Conservation (phyloP, 768 basidiomycete species). For the Termitomyces eurrhizus region DNA sequence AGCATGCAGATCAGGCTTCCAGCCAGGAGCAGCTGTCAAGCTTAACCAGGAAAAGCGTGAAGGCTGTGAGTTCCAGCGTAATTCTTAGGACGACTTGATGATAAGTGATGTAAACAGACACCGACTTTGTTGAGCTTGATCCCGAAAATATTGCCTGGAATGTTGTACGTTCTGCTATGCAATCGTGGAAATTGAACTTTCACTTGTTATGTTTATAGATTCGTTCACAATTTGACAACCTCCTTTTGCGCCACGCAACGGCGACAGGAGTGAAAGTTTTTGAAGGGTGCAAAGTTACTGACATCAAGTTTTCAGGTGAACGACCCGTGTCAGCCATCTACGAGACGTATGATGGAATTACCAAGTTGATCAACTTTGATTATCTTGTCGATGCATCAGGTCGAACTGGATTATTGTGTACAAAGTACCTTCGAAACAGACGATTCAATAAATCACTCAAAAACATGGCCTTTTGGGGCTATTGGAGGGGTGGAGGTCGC, state of each 20-base stretch:
- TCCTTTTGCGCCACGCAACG: slow-evolving; percentile 53
- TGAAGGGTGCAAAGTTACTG: slow-evolving; percentile 41
- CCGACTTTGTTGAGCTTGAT: slow-evolving; percentile 53
- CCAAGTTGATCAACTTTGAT: slow-evolving; percentile 48
- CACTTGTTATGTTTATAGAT: slow-evolving; percentile 26
- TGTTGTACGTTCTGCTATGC: slow-evolving; percentile 35
- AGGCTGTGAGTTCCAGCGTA: slow-evolving; percentile 39
- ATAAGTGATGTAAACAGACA: slow-evolving; percentile 33
- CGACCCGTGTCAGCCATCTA: slow-evolving; percentile 4
- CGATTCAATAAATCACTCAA: slow-evolving; percentile 46
- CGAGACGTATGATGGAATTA: slow-evolving; percentile 15
- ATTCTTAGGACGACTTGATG: too few species aligned
- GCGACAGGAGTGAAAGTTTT: slow-evolving; percentile 44
- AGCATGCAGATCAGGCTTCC: slow-evolving; percentile 19
- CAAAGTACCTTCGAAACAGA: slow-evolving; percentile 54
- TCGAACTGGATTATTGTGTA: slow-evolving; percentile 54
- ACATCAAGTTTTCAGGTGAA: slow-evolving; percentile 38
- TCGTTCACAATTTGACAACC: slow-evolving; percentile 54
- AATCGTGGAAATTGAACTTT: background rate
- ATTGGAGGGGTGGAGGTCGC: slow-evolving; percentile 49
- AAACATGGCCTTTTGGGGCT: slow-evolving; percentile 67
- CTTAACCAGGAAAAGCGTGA: slow-evolving; percentile 51
- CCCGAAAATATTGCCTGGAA: slow-evolving; percentile 55
- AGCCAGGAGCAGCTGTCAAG: slow-evolving; percentile 64
- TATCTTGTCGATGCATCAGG: slow-evolving; percentile 64